Evolutionary conservation across 1,284 basidiomycete genomes (phyloP), one percentile per base, ranked within the genome.

Genomic region (Ganoderma resinaceum): DNA sequence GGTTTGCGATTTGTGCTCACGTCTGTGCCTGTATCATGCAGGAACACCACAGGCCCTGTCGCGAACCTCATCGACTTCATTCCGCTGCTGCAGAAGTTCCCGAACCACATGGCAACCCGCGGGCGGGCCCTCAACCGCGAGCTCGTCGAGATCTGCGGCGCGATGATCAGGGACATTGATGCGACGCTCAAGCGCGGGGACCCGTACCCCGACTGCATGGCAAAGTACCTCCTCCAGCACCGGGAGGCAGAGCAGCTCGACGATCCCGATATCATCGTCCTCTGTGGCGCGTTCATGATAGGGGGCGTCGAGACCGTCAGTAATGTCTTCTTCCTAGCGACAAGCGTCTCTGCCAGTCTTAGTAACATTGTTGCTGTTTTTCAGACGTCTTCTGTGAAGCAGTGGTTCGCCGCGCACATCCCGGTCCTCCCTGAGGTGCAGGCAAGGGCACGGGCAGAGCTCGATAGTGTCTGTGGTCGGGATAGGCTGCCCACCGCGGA

Each of bases 51-150:
- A 35, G 80, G 83, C 38, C 79, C 81, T 3, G 77, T 77, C 74
- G 80, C 82, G 18, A 85, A 85, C 63, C 62, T 76, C 4, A 77
- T 83, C 57, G 82, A 85, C 68, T 85, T 85, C 68, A 70, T 83
- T 26, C 72, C 76, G 35, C 74, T 78, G 4, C 73, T 84, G 8
- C 82, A 83, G 70, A 77, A 75, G 72, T 70, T 84, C 49, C 81
- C 81, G 1, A 78, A 78, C n/a, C 61, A 55, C 0, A 81, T 77
- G 69, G 72, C 75, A 2, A 65, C 76, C 2, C 77, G 82, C 23
- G 82, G 76, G 0, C 72, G 75, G 14, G 78, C 76, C 42, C 78
- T 85, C 8, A 80, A 82, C 65, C 66, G 76, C 8, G 79, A 76
- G 63, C 74, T 84, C 16, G 72, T 84, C 29, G 74, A 74, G 12